These are phyloP conservation scores for Umbelopsis vinacea DNA, from an alignment of 192 early-diverging fungal genomes.

Conservation along the genomic window DNA sequence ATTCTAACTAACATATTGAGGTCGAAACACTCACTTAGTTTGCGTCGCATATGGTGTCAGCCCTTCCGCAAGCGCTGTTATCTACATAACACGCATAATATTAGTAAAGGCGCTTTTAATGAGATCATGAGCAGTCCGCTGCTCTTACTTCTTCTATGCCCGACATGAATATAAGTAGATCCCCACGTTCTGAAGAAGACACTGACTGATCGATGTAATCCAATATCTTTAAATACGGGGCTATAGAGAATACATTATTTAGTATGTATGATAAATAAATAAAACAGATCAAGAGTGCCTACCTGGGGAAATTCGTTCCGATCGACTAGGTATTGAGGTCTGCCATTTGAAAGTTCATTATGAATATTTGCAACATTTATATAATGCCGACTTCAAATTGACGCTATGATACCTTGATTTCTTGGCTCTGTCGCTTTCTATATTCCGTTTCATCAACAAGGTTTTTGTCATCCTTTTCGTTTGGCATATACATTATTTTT, in stretches of 20 bases:
- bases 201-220: slow-evolving; percentile 62
- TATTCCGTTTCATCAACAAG: slow-evolving; percentile 57
- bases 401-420: slow-evolving; percentile 36
- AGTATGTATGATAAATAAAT: not conserved
- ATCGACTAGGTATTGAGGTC: slow-evolving; percentile 57
- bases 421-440: slow-evolving; percentile 40
- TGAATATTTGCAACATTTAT: not conserved
- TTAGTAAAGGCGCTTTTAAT: too few species aligned
- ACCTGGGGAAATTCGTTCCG: slow-evolving; percentile 54
- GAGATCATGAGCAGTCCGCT: too few species aligned
- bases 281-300: not conserved
- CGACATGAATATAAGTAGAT: slow-evolving; percentile 66
- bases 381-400: not conserved
- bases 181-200: slow-evolving; percentile 61
- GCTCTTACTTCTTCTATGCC: slow-evolving; percentile 62
- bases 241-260: slow-evolving; percentile 24
- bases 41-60: slow-evolving; percentile 55
- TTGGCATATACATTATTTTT: slow-evolving; percentile 59
- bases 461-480: slow-evolving; percentile 60
- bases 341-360: slow-evolving; percentile 7
- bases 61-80: slow-evolving; percentile 56
- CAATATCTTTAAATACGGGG: slow-evolving; percentile 63
- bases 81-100: slow-evolving; percentile 20
- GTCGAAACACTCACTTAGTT: slow-evolving; percentile 49
- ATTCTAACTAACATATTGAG: too few species aligned